phyloP scores from a whole-genome alignment of 1,284 basidiomycete species.

The Singerocomus rubriflavus region DNA sequence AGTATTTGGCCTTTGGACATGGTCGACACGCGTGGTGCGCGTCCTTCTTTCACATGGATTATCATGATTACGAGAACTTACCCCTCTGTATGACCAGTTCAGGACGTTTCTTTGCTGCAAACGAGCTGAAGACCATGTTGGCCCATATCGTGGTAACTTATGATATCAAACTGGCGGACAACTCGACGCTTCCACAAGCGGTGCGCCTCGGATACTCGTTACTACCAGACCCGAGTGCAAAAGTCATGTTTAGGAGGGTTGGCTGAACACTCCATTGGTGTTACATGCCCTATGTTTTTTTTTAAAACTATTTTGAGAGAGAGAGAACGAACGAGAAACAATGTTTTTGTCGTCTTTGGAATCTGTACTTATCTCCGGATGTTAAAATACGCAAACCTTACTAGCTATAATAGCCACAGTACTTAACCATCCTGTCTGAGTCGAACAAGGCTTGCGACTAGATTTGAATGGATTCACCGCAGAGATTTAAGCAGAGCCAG shows the following conservation, averaged over 20 bases:
- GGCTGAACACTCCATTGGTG: not conserved
- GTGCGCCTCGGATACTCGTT: not conserved
- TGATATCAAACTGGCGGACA: conserved; percentile 30
- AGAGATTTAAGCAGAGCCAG: no score
- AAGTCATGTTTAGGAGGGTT: conserved; percentile 21
- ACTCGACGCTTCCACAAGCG: conserved; percentile 22
- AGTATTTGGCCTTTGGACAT: conserved; percentile 17
- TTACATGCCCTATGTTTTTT: no score
- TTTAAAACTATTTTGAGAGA: no score
- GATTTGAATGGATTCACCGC: no score
- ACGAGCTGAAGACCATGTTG: conserved; percentile 31
- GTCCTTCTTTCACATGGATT: not conserved
- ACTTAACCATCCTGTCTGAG: no score
- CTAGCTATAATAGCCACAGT: no score
- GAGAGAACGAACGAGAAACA: no score
- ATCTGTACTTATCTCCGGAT: no score
- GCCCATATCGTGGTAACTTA: conserved; percentile 31
- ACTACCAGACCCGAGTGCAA: not conserved
- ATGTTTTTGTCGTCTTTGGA: no score
- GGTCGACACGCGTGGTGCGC: conserved; percentile 17
- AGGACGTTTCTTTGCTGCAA: conserved; percentile 19
- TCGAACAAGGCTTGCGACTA: no score
- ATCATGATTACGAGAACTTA: no score
- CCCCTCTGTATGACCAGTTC: conserved; percentile 1
- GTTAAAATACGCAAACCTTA: no score